Evolutionary conservation across 345 rosid species (phyloP).

Genomic region (Camelina sativa): DNA sequence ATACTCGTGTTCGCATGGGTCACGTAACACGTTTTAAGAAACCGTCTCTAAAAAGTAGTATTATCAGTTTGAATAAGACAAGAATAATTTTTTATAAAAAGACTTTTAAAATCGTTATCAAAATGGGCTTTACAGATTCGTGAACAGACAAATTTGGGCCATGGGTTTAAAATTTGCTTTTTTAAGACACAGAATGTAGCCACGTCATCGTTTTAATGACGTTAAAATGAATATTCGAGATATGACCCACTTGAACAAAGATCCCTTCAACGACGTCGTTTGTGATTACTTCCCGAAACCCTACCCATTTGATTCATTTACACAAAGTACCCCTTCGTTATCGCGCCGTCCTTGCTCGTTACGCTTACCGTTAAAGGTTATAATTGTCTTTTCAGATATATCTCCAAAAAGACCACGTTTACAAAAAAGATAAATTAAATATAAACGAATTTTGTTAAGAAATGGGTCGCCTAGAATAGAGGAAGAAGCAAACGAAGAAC

Average conservation of each 20-base stretch:
- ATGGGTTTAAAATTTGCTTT: slow-evolving; percentile 1
- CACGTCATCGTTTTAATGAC: slow-evolving; percentile 35
- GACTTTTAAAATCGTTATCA: slow-evolving; percentile 3
- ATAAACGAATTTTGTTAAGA: slow-evolving; percentile 16
- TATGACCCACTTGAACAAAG: slow-evolving; percentile 28
- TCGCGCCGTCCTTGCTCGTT: slow-evolving; percentile 25
- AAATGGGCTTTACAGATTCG: slow-evolving; percentile 44
- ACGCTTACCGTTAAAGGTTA: slow-evolving; percentile 14
- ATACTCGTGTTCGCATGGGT: slow-evolving; percentile 37
- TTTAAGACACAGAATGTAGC: slow-evolving; percentile 23
- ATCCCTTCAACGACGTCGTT: slow-evolving; percentile 39
- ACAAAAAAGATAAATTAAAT: background rate
- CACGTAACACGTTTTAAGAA: slow-evolving; percentile 25
- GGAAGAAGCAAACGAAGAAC: slow-evolving; percentile 5
- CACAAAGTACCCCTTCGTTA: slow-evolving; percentile 16
- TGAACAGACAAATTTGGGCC: slow-evolving; percentile 42
- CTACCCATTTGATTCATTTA: slow-evolving; percentile 23
- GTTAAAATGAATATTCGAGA: slow-evolving; percentile 35
- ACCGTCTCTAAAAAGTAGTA: background rate
- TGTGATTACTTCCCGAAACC: slow-evolving; percentile 5
- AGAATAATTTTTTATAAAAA: background rate
- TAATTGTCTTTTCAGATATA: background rate
- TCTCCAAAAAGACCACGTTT: slow-evolving; percentile 24
- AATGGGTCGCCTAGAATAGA: slow-evolving; percentile 42
- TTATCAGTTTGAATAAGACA: slow-evolving; percentile 22